Percentiles rank a stretch among this genome's conserved stretches.
These are phyloP conservation scores for Diaporthe ampelina DNA, from an alignment of 2,329 filamentous ascomycete genomes.

Conservation along the genomic window DNA sequence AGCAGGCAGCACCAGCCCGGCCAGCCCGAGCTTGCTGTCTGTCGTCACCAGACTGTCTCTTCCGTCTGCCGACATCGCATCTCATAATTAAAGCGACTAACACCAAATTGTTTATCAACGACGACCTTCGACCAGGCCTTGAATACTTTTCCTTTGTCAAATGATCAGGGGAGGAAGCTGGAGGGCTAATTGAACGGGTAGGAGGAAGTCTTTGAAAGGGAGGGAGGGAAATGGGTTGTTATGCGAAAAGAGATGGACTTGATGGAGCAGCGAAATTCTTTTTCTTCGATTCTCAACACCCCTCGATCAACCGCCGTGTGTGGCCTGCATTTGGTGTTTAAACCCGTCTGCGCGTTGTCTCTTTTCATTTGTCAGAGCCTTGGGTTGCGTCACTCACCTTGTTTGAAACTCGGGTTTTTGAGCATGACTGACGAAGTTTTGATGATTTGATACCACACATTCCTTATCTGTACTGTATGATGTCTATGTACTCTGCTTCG, in stretches of 20 bases:
- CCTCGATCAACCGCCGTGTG: constrained; percentile 34
- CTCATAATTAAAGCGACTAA: constrained; percentile 34
- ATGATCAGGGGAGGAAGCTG: constrained; percentile 40
- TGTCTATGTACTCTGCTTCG: constrained; percentile 35
- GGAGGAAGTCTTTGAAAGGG: constrained; percentile 37
- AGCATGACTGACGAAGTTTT: constrained; percentile 47
- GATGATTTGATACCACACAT: constrained; percentile 41
- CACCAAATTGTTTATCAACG: constrained; percentile 35
- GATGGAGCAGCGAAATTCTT: constrained; percentile 39
- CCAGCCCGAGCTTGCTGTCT: constrained; percentile 4
- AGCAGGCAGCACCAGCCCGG: background rate
- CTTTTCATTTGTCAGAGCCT: constrained; percentile 37
- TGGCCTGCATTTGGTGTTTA: constrained; percentile 43
- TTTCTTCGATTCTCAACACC: constrained; percentile 33
- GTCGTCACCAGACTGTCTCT: constrained; percentile 35
- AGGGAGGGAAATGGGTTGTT: background rate
- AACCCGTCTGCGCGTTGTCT: constrained; percentile 42
- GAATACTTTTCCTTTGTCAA: constrained; percentile 44
- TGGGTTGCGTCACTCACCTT: constrained; percentile 5
- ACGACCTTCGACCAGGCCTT: constrained; percentile 32
- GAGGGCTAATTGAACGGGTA: constrained; percentile 1
- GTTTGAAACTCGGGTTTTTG: constrained; percentile 31
- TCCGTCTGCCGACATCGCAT: constrained; percentile 44
- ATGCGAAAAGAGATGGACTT: constrained; percentile 37
- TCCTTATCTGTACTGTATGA: constrained; percentile 42